These are phyloP conservation scores for Aspergillus panamensis DNA, from an alignment of 495 filamentous ascomycete species.

Conservation along the genomic window DNA sequence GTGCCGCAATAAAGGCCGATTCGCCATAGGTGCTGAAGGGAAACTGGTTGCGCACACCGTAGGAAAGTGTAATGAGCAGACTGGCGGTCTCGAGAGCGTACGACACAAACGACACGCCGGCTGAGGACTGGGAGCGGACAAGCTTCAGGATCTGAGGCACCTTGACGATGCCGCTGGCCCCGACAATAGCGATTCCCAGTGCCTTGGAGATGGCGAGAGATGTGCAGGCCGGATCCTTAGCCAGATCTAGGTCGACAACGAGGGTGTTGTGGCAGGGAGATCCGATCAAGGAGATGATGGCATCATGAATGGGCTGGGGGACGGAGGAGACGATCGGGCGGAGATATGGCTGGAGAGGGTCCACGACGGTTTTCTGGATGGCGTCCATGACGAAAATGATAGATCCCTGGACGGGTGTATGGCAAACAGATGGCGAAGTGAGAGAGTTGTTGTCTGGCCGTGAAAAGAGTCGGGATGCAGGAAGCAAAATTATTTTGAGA, in stretches of 20 bases:
- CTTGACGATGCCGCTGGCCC: conserved; percentile 84
- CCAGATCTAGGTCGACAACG: conserved; percentile 73
- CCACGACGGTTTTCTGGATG: conserved; percentile 50
- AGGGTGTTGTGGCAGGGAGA: conserved; percentile 77
- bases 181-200: conserved; percentile 89
- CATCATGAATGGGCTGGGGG: conserved; percentile 70
- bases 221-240: conserved; percentile 66
- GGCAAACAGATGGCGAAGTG: not conserved
- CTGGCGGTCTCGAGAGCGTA: conserved; percentile 86
- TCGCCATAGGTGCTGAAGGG: conserved; percentile 97
- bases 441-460: not conserved
- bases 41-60: conserved; percentile 84
- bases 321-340: conserved; percentile 77
- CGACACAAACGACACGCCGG: conserved; percentile 81
- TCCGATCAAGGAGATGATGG: conserved; percentile 76
- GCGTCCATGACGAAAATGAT: conserved; percentile 32
- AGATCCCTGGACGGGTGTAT: not conserved
- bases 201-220: conserved; percentile 87
- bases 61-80: conserved; percentile 81
- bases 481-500: not conserved
- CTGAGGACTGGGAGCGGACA: conserved; percentile 68
- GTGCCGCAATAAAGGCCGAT: conserved; percentile 81
- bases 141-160: conserved; percentile 94
- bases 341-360: conserved; percentile 60
- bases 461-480: not conserved